phyloP scores from a whole-genome alignment of 2,329 filamentous ascomycete genomes.

The Arthrobotrys entomopaga region DNA sequence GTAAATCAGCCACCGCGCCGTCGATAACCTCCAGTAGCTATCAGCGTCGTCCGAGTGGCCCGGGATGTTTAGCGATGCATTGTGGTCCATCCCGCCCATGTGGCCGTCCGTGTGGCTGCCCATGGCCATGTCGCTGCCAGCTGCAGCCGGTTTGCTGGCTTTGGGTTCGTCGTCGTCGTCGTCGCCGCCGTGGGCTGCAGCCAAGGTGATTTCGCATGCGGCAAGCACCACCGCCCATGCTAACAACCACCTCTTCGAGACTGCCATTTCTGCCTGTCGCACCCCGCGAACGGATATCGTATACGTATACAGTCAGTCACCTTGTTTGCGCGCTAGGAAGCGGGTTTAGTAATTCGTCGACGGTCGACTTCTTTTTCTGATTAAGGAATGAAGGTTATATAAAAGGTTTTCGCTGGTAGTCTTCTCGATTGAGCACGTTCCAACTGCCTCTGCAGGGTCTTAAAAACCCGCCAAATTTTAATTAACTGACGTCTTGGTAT shows the following conservation, averaged over 20 bases:
- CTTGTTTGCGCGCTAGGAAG: background rate
- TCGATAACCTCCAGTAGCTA: constrained; percentile 42
- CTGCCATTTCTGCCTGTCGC: constrained; percentile 23
- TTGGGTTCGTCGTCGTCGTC: constrained; percentile 40
- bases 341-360: background rate
- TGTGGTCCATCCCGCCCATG: constrained; percentile 40
- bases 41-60: constrained; percentile 42
- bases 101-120: constrained; percentile 16
- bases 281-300: background rate
- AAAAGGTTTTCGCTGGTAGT: too few relatives aligned
- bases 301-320: background rate
- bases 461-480: too few relatives aligned
- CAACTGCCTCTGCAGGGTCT: too few relatives aligned
- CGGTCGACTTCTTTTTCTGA: too few relatives aligned
- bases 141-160: constrained; percentile 5
- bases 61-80: constrained; percentile 47
- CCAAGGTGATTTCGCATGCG: constrained; percentile 28
- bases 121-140: too few relatives aligned
- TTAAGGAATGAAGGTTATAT: too few relatives aligned
- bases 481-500: too few relatives aligned
- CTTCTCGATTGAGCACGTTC: too few relatives aligned
- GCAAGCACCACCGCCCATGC: constrained; percentile 44
- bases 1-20: constrained; percentile 67
- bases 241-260: constrained; percentile 46
- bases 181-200: constrained; percentile 37